Evolutionary conservation across 345 rosid genomes (phyloP).

Genomic region (Gossypium turneri): DNA sequence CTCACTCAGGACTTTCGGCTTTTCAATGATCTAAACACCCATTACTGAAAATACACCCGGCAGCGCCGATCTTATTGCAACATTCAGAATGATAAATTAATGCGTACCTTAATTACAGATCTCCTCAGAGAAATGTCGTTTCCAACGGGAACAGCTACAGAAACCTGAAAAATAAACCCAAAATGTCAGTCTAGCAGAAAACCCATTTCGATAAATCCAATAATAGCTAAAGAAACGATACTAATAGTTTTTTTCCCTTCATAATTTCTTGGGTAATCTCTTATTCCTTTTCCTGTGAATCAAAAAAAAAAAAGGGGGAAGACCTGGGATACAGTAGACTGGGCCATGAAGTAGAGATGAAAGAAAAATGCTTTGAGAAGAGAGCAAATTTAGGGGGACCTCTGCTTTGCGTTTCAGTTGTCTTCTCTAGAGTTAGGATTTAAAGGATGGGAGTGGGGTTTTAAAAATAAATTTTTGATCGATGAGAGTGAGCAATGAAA

Average conservation of each 20-base stretch:
- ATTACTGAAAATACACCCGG: neutral
- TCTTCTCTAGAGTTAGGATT: neutral
- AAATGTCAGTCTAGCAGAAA: neutral
- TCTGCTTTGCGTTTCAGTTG: neutral
- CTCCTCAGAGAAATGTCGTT: constrained; percentile 33
- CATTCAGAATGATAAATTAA: neutral
- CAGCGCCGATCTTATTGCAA: neutral
- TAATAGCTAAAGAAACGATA: neutral
- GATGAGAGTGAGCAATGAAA: too few species aligned
- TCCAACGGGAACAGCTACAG: constrained; percentile 38
- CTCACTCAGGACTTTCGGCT: neutral
- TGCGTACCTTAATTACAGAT: constrained; percentile 44
- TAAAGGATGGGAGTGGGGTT: neutral
- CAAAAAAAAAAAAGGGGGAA: neutral
- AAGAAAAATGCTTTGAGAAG: neutral
- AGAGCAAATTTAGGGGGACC: neutral
- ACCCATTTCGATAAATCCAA: neutral
- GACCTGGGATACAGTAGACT: constrained; percentile 44
- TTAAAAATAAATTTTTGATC: neutral
- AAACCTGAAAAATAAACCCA: constrained; percentile 33
- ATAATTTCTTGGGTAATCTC: neutral
- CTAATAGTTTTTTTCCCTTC: neutral
- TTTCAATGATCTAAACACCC: neutral
- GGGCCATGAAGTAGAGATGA: constrained; percentile 36
- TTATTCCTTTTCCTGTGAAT: neutral